These are phyloP conservation scores for Botrytis squamosa DNA, from an alignment of 2,329 filamentous ascomycete genomes.

Conservation along the genomic window DNA sequence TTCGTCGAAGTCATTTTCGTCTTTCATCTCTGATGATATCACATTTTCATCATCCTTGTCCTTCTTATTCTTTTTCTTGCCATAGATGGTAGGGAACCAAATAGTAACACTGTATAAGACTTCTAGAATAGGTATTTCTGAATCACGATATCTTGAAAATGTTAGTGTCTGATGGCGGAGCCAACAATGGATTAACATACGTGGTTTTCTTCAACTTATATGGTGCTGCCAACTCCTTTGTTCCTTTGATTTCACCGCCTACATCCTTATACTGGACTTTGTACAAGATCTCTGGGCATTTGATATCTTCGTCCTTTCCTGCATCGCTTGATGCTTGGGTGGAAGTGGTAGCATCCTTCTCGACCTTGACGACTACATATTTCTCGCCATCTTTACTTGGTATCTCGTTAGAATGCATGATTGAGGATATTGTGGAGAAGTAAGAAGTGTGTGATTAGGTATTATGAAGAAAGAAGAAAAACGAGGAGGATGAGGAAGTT, in stretches of 20 bases:
- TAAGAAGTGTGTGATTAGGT: not conserved
- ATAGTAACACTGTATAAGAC: slow-evolving; percentile 31
- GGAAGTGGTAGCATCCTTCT: slow-evolving; percentile 19
- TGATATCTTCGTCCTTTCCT: slow-evolving; percentile 20
- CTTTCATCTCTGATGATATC: not conserved
- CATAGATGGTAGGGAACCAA: slow-evolving; percentile 31
- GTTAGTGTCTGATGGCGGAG: not conserved
- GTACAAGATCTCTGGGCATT: slow-evolving; percentile 31
- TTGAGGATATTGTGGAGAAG: not conserved
- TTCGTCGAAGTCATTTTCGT: slow-evolving; percentile 28
- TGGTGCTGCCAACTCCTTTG: slow-evolving; percentile 28
- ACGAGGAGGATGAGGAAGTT: not conserved
- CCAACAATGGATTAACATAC: slow-evolving; percentile 3
- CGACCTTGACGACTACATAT: slow-evolving; percentile 29
- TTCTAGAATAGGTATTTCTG: slow-evolving; percentile 29
- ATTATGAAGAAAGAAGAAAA: not conserved
- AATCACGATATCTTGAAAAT: slow-evolving; percentile 25
- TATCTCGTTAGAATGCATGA: slow-evolving; percentile 18
- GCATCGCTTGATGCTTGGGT: slow-evolving; percentile 22
- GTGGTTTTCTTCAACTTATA: slow-evolving; percentile 30
- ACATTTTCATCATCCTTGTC: slow-evolving; percentile 21
- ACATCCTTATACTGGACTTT: slow-evolving; percentile 32
- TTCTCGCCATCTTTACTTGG: slow-evolving; percentile 23
- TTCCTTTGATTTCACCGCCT: slow-evolving; percentile 29
- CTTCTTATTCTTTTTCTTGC: slow-evolving; percentile 25